These are phyloP conservation scores for Fusarium pseudocircinatum DNA, from an alignment of 2,329 filamentous ascomycete genomes.

Conservation along the genomic window DNA sequence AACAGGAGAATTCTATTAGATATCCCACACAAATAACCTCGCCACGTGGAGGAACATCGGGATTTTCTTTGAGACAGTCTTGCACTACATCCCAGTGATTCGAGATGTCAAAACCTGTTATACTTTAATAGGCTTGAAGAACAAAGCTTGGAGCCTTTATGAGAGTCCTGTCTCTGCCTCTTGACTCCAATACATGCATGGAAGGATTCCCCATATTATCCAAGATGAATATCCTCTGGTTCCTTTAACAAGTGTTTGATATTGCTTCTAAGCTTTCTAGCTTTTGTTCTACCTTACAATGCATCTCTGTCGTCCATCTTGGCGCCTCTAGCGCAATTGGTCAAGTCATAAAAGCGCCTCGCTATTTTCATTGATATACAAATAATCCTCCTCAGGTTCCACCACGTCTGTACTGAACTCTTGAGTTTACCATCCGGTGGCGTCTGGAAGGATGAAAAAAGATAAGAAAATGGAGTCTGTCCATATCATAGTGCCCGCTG, in stretches of 20 bases:
- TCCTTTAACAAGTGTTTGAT: conserved; percentile 1
- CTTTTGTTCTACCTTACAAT: conserved; percentile 13
- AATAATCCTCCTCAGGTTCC: conserved; percentile 10
- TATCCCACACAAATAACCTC: not conserved
- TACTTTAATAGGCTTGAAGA: not conserved
- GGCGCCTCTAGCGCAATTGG: conserved; percentile 24
- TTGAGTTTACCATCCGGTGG: conserved; percentile 5
- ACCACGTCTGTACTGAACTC: conserved; percentile 3
- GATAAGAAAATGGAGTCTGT: conserved; percentile 24
- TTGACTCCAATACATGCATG: not conserved
- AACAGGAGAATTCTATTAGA: not conserved
- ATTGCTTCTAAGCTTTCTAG: conserved; percentile 9
- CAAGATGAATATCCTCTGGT: not conserved
- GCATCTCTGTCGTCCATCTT: conserved; percentile 27
- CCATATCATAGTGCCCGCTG: conserved; percentile 35
- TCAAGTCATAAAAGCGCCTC: conserved; percentile 36
- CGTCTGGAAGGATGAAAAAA: conserved; percentile 6
- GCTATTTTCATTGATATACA: conserved; percentile 36
- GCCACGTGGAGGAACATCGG: not conserved
- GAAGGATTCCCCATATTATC: not conserved
- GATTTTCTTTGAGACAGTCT: conserved; percentile 1
- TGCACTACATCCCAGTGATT: not conserved
- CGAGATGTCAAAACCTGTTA: not conserved
- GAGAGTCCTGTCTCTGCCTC: not conserved
- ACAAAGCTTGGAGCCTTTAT: not conserved